A percentile compares a stretch with the other conserved stretches of the same genome.
Conservation (phyloP, 129 eudicot genomes). For the Arctium minus region DNA sequence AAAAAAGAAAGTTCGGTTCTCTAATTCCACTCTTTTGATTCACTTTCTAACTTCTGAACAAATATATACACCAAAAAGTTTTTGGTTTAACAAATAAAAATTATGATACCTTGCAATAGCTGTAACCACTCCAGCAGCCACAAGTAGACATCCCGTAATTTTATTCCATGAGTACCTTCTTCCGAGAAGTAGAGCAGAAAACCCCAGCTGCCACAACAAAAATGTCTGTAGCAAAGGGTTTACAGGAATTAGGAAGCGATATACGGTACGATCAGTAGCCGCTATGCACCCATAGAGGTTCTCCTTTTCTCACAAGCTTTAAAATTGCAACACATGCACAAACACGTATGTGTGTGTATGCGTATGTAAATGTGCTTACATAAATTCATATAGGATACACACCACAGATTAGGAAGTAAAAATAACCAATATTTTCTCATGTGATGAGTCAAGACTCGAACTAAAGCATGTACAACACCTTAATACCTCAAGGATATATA, state of each 20-base stretch:
- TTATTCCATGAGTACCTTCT: slow-evolving; percentile 68
- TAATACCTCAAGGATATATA: not conserved
- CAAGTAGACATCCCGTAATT: slow-evolving; percentile 77
- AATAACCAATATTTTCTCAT: not conserved
- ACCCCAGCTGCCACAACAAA: slow-evolving; percentile 86
- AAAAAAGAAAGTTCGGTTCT: not conserved
- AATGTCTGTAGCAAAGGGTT: slow-evolving; percentile 67
- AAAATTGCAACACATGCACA: not conserved
- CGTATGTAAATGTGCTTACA: not conserved
- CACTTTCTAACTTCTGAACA: slow-evolving; percentile 11
- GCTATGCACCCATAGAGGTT: not conserved
- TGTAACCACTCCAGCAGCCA: slow-evolving; percentile 79
- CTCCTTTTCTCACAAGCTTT: not conserved
- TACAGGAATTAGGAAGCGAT: slow-evolving; percentile 3
- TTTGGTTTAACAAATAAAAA: not conserved
- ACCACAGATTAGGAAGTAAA: not conserved
- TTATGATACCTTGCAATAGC: slow-evolving; percentile 72
- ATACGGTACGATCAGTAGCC: not conserved
- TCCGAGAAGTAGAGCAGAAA: slow-evolving; percentile 65
- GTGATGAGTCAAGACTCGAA: not conserved
- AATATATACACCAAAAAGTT: not conserved
- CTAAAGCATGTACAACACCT: not conserved
- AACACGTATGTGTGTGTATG: not conserved
- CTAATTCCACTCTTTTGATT: not conserved
- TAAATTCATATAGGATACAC: not conserved